A percentile compares a stretch with the other conserved stretches of the same genome.
These are phyloP conservation scores for Pseudozyma tsukubaensis DNA, from an alignment of 1,284 basidiomycete genomes.

Conservation along the genomic window DNA sequence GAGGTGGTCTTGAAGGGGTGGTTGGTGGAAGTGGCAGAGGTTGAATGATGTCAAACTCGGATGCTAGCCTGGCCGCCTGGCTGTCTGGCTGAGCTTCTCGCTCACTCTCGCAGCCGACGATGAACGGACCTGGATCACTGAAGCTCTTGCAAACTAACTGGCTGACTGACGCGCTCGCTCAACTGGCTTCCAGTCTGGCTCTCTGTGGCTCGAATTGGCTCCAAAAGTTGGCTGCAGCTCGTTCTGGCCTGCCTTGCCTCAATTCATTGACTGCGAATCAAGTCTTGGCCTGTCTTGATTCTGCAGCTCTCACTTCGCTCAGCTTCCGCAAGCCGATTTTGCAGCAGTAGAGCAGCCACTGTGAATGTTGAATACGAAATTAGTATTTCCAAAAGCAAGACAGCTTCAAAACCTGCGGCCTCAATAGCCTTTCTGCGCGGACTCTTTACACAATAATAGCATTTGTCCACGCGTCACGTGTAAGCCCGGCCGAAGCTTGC, in stretches of 20 bases:
- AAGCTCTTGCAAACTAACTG: background rate
- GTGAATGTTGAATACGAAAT: too few relatives aligned
- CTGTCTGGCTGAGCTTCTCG: conserved; percentile 5
- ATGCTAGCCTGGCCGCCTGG: conserved; percentile 14
- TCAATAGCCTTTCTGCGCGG: too few relatives aligned
- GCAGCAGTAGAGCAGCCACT: too few relatives aligned
- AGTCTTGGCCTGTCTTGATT: too few relatives aligned
- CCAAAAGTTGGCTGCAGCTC: background rate
- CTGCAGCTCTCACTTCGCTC: too few relatives aligned
- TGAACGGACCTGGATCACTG: too few relatives aligned
- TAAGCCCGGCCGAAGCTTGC: too few relatives aligned
- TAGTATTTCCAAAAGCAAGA: too few relatives aligned
- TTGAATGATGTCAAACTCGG: conserved; percentile 39
- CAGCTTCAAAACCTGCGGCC: too few relatives aligned
- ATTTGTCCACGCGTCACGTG: too few relatives aligned
- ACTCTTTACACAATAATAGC: too few relatives aligned
- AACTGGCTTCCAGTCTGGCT: background rate
- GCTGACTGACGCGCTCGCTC: background rate
- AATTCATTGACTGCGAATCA: background rate
- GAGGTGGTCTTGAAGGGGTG: conserved; percentile 46
- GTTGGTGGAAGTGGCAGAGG: conserved; percentile 44
- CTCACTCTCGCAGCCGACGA: background rate
- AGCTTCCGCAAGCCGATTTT: too few relatives aligned
- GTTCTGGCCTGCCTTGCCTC: background rate
- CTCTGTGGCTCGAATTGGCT: background rate